Percentiles rank a stretch among this genome's conserved stretches.
Conservation (phyloP, 257 asterid genomes). For the Nicotiana knightiana region DNA sequence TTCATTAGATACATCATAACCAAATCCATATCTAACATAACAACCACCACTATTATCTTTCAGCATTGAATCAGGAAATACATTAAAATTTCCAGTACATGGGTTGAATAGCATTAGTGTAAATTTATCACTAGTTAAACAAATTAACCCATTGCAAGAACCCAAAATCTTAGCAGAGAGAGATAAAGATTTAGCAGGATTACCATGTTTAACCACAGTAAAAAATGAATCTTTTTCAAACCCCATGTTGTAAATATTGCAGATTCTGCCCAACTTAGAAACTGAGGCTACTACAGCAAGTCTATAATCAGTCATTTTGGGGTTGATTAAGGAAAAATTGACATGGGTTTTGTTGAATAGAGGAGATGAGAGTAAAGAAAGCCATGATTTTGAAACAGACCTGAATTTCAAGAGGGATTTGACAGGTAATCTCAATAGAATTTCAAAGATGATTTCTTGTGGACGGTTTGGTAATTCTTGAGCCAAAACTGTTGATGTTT, state of each 20-base stretch:
- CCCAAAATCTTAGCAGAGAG: slow-evolving; percentile 29
- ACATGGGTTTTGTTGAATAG: slow-evolving; percentile 32
- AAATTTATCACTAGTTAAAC: slow-evolving; percentile 17
- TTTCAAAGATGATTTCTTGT: slow-evolving; percentile 35
- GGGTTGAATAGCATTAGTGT: slow-evolving; percentile 44
- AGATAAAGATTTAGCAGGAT: not conserved
- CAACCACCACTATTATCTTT: not conserved
- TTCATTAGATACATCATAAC: slow-evolving; percentile 35
- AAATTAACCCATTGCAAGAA: slow-evolving; percentile 51
- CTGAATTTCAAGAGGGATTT: slow-evolving; percentile 37
- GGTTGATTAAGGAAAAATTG: not conserved
- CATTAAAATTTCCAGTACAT: slow-evolving; percentile 26
- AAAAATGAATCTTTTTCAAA: slow-evolving; percentile 15
- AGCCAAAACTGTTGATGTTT: not conserved
- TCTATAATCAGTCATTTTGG: not conserved
- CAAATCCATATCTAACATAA: slow-evolving; percentile 33
- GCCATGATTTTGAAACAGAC: slow-evolving; percentile 48
- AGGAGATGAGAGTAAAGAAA: slow-evolving; percentile 28
- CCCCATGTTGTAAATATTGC: slow-evolving; percentile 26
- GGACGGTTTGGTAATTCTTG: not conserved
- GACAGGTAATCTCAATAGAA: slow-evolving; percentile 42
- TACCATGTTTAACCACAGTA: not conserved
- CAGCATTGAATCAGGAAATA: slow-evolving; percentile 29
- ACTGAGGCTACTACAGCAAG: slow-evolving; percentile 7
- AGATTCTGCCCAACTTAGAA: not conserved